Evolutionary conservation across 2,329 filamentous ascomycete species (phyloP).

Genomic region (Diaporthe sp.): DNA sequence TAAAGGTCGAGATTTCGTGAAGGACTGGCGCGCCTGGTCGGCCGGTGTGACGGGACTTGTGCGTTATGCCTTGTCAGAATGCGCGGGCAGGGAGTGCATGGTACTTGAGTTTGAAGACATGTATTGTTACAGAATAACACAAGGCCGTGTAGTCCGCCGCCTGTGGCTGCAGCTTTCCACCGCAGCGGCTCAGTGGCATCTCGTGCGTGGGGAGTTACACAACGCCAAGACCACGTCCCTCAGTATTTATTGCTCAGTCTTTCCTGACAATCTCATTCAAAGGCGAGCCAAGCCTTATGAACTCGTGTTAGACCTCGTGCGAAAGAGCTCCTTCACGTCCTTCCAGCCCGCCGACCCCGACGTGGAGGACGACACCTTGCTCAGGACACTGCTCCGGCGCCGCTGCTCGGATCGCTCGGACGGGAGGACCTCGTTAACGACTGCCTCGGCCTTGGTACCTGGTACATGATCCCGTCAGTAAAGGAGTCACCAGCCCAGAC

Average conservation of each 20-base stretch:
- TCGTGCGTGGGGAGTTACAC: neutral
- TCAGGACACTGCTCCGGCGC: conserved; percentile 26
- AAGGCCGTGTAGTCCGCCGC: neutral
- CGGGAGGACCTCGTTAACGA: neutral
- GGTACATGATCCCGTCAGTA: neutral
- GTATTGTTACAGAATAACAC: neutral
- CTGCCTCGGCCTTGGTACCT: conserved; percentile 27
- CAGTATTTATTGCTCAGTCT: neutral
- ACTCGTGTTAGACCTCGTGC: neutral
- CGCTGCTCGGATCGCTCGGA: conserved; percentile 8
- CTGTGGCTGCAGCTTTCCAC: neutral
- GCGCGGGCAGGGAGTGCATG: neutral
- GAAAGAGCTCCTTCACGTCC: conserved; percentile 10
- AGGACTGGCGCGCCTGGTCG: too few relatives aligned
- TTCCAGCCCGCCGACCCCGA: neutral
- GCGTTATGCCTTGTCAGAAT: too few relatives aligned
- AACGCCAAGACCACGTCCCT: neutral
- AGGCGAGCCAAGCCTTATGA: neutral
- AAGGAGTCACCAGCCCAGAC: neutral
- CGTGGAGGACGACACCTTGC: neutral
- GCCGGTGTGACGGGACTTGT: too few relatives aligned
- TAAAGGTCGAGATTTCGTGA: neutral
- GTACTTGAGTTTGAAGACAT: neutral
- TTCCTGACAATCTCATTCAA: neutral
- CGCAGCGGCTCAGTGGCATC: rapidly evolving